Evolutionary conservation across 2,329 filamentous ascomycete genomes (phyloP), one percentile per base, ranked within the genome.

Genomic region (Botryosphaeria dothidea): DNA sequence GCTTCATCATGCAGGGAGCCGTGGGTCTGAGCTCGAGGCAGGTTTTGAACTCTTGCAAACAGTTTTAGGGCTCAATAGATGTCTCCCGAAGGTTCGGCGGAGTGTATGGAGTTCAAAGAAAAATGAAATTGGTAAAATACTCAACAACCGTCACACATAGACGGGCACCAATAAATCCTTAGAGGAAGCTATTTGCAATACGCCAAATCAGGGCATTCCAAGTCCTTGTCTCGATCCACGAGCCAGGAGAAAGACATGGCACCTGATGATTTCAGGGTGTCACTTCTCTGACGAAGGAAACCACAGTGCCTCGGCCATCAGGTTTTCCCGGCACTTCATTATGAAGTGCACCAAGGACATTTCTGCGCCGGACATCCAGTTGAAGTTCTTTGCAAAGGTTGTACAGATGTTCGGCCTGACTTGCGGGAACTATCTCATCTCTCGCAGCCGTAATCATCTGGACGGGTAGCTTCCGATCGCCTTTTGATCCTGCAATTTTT

Each of bases 351-450:
- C 80, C 80, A 0, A 71, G 62, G 0, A 86, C 77, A 31, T 77
- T 72, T 58, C 74, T 76, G 25, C 79, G 70, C 48, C 75, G 65
- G 4, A 81, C 74, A 0, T 75, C 67, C 4, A 84, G 57, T 1
- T 70, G 67, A 2, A 79, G 62, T 2, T 74, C 70, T 6, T 65
- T 70, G 36, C 79, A 81, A 17, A 79, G 61, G 45, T 74, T 72
- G 9, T 83, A 80, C 72, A 89, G 85, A 61, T 83, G 79, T 34
- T 79, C 74, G 2, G 84, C 84, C 71, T 90, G 87, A 17, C 80
- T 78, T n/a, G 84, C 71, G 0, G 86, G 86, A 17, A 88, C 87
- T 1, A 89, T 81, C 45, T 81, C 82, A 68, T 89, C 87, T 3
- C 75, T 75, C 2, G 78, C 79, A 0, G 86, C 87, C 23, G 88